Percentiles rank a stretch among this genome's conserved stretches.
phyloP scores from a whole-genome alignment of 2,329 filamentous ascomycete species.

The Pseudogymnoascus sp. region DNA sequence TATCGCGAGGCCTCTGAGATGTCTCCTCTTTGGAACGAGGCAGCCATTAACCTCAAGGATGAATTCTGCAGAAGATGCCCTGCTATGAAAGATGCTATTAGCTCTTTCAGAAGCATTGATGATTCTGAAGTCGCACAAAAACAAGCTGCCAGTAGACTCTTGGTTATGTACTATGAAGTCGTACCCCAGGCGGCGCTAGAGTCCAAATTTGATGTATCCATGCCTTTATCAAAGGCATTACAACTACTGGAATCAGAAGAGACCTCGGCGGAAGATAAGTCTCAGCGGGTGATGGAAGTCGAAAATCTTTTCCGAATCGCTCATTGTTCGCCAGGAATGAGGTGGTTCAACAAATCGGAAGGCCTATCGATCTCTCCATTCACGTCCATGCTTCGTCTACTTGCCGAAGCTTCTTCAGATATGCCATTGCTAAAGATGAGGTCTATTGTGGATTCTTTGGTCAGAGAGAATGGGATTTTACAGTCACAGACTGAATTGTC shows the following conservation, averaged over 20 bases:
- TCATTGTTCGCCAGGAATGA: constrained; percentile 72
- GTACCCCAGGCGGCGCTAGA: constrained; percentile 72
- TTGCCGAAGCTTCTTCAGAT: constrained; percentile 41
- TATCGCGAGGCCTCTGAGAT: constrained; percentile 37
- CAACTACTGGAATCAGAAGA: constrained; percentile 49
- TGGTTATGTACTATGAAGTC: constrained; percentile 79
- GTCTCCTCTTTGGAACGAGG: constrained; percentile 59
- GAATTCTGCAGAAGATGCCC: constrained; percentile 76
- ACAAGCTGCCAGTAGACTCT: constrained; percentile 69
- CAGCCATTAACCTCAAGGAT: constrained; percentile 58
- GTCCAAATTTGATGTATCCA: constrained; percentile 82
- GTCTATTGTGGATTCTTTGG: constrained; percentile 53
- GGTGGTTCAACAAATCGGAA: constrained; percentile 77
- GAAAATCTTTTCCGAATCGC: constrained; percentile 78
- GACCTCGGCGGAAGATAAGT: constrained; percentile 39
- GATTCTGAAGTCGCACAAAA: constrained; percentile 67
- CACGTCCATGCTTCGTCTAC: constrained; percentile 59
- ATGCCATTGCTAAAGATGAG: constrained; percentile 46
- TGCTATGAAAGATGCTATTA: constrained; percentile 72
- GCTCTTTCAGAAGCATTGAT: constrained; percentile 62
- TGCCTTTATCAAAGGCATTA: constrained; percentile 64
- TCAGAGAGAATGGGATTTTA: constrained; percentile 61
- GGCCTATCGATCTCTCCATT: constrained; percentile 62
- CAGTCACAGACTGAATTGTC: constrained; percentile 38
- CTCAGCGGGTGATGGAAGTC: constrained; percentile 64